Evolutionary conservation across 2,329 filamentous ascomycete species (phyloP).

Genomic region (Pseudofabraea citricarpa): DNA sequence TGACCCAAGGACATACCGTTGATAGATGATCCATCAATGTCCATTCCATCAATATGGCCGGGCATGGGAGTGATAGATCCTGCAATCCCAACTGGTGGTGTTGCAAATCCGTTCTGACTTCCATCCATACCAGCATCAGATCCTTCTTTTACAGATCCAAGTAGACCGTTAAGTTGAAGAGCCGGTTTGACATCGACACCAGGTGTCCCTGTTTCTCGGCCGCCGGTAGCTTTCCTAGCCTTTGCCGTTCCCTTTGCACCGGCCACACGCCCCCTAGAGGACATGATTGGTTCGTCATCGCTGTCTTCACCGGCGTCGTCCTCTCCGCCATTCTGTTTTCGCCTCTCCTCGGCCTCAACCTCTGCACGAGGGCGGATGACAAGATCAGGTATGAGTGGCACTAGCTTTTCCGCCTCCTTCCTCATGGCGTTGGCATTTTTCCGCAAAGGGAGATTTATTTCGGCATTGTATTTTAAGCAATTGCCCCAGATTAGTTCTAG

Average conservation of each 20-base stretch:
- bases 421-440: slow-evolving; percentile 96
- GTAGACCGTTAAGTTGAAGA: slow-evolving; percentile 60
- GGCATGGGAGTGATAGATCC: slow-evolving; percentile 72
- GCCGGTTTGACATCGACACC: slow-evolving; percentile 69
- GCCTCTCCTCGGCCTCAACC: slow-evolving; percentile 81
- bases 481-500: slow-evolving; percentile 96
- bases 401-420: slow-evolving; percentile 94
- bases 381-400: slow-evolving; percentile 91
- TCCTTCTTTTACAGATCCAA: slow-evolving; percentile 60
- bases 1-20: slow-evolving; percentile 60
- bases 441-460: slow-evolving; percentile 78
- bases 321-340: slow-evolving; percentile 80
- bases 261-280: slow-evolving; percentile 85
- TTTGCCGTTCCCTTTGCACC: slow-evolving; percentile 63
- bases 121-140: slow-evolving; percentile 72
- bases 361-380: slow-evolving; percentile 86
- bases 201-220: slow-evolving; percentile 75
- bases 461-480: slow-evolving; percentile 91
- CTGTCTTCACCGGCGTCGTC: slow-evolving; percentile 84
- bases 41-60: slow-evolving; percentile 71
- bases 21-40: slow-evolving; percentile 73
- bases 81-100: slow-evolving; percentile 61
- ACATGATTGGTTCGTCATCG: slow-evolving; percentile 98
- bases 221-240: slow-evolving; percentile 68
- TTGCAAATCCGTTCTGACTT: slow-evolving; percentile 78